Conservation (phyloP, 495 filamentous ascomycete species). For the Neurospora sp. region DNA sequence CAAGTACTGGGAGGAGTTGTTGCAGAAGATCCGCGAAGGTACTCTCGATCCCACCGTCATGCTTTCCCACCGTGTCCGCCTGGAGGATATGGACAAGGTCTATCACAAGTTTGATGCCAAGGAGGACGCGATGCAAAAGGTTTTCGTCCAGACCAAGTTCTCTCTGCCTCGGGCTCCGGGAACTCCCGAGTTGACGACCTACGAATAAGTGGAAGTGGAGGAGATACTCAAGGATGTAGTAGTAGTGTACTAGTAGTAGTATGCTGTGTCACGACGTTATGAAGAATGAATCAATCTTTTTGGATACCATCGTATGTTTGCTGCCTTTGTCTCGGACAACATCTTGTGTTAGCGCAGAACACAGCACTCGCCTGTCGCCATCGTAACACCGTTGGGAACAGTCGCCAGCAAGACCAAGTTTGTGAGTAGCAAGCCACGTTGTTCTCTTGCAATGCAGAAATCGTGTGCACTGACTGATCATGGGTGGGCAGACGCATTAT, state of each 20-base stretch:
- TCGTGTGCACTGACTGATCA: background rate
- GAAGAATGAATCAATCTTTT: background rate
- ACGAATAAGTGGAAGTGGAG: conserved; percentile 2
- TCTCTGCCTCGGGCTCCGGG: conserved; percentile 46
- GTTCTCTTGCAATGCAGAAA: background rate
- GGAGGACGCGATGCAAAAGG: conserved; percentile 60
- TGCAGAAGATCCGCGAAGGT: conserved; percentile 57
- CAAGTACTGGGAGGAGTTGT: conserved; percentile 68
- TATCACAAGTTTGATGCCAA: conserved; percentile 63
- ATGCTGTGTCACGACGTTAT: background rate
- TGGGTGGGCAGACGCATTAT: background rate
- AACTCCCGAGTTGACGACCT: conserved; percentile 42
- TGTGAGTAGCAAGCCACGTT: background rate
- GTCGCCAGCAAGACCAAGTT: background rate
- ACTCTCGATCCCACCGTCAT: conserved; percentile 71
- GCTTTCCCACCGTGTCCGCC: conserved; percentile 62
- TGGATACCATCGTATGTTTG: background rate
- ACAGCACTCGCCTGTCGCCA: background rate
- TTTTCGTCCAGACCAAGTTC: conserved; percentile 59
- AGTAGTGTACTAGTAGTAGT: background rate
- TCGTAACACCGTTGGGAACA: background rate
- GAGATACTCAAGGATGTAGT: background rate
- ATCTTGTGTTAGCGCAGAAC: background rate
- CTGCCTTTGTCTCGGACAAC: background rate
- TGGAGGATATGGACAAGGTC: conserved; percentile 65